Conservation (phyloP, 2,329 filamentous ascomycete species). For the Pezizomycotina sp. region DNA sequence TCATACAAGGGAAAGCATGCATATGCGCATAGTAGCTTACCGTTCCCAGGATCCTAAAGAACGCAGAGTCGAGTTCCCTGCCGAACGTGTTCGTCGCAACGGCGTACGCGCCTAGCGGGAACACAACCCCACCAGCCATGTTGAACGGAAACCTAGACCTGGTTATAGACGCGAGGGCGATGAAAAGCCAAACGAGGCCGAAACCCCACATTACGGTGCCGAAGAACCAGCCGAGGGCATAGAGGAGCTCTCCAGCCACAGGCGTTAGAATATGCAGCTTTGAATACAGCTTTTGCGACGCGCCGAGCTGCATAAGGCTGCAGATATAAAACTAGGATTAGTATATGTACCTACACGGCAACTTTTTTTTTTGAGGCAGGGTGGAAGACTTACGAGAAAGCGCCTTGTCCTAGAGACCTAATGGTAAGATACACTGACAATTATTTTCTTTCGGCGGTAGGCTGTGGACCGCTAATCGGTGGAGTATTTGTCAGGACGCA, state of each 20-base stretch:
- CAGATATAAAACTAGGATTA: slow-evolving; percentile 27
- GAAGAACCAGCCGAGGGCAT: slow-evolving; percentile 40
- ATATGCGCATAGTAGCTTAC: slow-evolving; percentile 22
- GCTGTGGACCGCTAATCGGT: slow-evolving; percentile 49
- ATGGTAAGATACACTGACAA: slow-evolving; percentile 50
- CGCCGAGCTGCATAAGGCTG: slow-evolving; percentile 36
- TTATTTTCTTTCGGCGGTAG: slow-evolving; percentile 48
- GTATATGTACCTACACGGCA: slow-evolving; percentile 31
- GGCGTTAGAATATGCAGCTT: slow-evolving; percentile 29
- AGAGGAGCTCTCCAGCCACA: slow-evolving; percentile 39
- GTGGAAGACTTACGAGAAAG: slow-evolving; percentile 34
- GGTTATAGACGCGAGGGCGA: slow-evolving; percentile 36
- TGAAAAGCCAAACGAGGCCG: slow-evolving; percentile 39
- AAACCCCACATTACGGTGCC: slow-evolving; percentile 42
- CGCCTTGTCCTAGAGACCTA: slow-evolving; percentile 50
- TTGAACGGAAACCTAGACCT: slow-evolving; percentile 40
- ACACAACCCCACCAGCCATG: slow-evolving; percentile 47
- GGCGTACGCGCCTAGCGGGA: slow-evolving; percentile 42
- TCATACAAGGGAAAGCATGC: not conserved
- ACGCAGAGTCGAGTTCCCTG: slow-evolving; percentile 37
- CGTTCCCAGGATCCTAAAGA: slow-evolving; percentile 42
- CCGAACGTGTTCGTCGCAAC: slow-evolving; percentile 35
- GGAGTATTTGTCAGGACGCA: slow-evolving; percentile 37
- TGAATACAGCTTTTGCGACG: slow-evolving; percentile 27
- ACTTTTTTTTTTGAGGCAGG: slow-evolving; percentile 37